Evolutionary conservation across 768 basidiomycete genomes (phyloP), one percentile per base, ranked within the genome.

Genomic region (Suillus placidus): DNA sequence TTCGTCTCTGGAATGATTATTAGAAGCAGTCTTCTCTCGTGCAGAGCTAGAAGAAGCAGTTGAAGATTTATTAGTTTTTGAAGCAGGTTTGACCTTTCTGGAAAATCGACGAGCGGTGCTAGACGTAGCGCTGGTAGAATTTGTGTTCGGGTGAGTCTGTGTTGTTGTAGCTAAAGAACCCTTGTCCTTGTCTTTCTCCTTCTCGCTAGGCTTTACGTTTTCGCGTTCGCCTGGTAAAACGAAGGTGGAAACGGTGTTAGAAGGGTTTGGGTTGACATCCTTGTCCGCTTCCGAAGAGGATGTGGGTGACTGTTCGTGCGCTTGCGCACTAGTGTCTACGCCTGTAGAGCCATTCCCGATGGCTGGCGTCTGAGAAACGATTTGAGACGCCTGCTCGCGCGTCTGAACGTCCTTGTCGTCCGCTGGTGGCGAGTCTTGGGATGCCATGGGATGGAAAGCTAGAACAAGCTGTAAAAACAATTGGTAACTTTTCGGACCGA

Each of bases 101-200:
- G 76, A 75, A 62, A 77, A 79, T 61, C 71, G 71, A 60, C 76
- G 76, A 43, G 69, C 38, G 26, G 67, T 68, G 58, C 65, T 72
- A 4, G 72, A 61, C 16, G 67, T 67, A 0, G 74, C 69, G 45
- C 74, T 69, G 63, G 74, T 68, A 60, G 66, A 52, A 38, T 68
- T 67, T 37, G 80, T 76, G 66, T 82, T 73, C 55, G 81, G 79
- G 34, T 80, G 80, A 10, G 76, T 84, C 57, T 80, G 73, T 1
- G 80, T 79, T 52, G 82, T 80, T 57, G 82, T 82, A 43, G 80
- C 75, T 26, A 83, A 74, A 9, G 83, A 84, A 63, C 75, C 81
- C 72, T 82, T 83, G 72, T 84, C 83, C 73, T 77, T 82, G 72
- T 82, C 82, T 49, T 73, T 77, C 56, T 57, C 56, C 56, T 57